Conservation (phyloP, 2,329 filamentous ascomycete species). For the Fusarium sp. region DNA sequence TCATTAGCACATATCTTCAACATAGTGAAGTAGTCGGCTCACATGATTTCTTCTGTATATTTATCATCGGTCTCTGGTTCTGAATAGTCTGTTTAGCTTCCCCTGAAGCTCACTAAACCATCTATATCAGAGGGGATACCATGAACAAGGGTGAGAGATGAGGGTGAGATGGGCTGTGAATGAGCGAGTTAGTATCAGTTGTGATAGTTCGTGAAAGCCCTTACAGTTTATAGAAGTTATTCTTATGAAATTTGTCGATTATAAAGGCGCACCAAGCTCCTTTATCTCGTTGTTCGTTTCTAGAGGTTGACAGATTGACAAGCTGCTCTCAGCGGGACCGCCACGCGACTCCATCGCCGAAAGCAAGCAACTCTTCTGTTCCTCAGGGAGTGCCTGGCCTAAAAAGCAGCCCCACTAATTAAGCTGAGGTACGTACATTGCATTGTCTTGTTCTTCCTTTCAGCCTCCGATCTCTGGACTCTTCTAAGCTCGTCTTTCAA, state of each 20-base stretch:
- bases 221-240: constrained; percentile 3
- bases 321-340: constrained; percentile 28
- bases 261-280: not conserved
- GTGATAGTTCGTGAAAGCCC: not conserved
- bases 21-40: not conserved
- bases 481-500: constrained; percentile 20
- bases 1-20: constrained; percentile 1
- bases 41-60: constrained; percentile 34
- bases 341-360: constrained; percentile 39
- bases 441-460: constrained; percentile 15
- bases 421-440: constrained; percentile 39
- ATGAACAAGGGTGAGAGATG: constrained; percentile 37
- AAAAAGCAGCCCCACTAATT: constrained; percentile 41
- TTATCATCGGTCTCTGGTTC: constrained; percentile 17
- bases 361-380: constrained; percentile 10
- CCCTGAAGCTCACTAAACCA: constrained; percentile 41
- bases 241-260: not conserved
- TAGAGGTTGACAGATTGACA: constrained; percentile 34
- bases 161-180: constrained; percentile 26
- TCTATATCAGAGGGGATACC: constrained; percentile 35
- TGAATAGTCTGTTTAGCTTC: constrained; percentile 20
- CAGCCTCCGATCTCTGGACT: constrained; percentile 30
- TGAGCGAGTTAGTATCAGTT: not conserved
- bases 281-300: constrained; percentile 1
- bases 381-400: constrained; percentile 22